Base-by-base conservation (phyloP, 2,329 filamentous ascomycete genomes). In the Aspergillus flavus region DNA sequence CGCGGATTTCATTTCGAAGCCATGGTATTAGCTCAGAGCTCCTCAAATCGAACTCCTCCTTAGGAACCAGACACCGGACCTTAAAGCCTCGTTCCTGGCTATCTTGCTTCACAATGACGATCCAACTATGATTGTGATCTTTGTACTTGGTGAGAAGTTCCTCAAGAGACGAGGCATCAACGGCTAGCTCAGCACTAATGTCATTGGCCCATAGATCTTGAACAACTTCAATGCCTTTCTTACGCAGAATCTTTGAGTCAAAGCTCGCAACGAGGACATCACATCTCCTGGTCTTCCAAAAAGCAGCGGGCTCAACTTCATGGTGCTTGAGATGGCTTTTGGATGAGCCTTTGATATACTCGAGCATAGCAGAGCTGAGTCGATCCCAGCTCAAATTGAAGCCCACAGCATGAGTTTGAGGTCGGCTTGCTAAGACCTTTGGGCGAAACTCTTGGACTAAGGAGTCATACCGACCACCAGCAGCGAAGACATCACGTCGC, bases 241-340 rank as follows among this genome's bases (percentile, higher is more conserved):
- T 91, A 45, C 92, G 88, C 14, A 97, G 85, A 4, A 93, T 86
- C 4, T 87, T 85, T 0, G 90, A 81, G 72, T 97, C 93, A 71
- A 96, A 96, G 71, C 93, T 94, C 12, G 93, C 91, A 43, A 99
- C 89, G 3, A 98, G 87, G 16, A 95, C 91, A 75, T 98, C 94
- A 72, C 94, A 97, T 84, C 90, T 81, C 74, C 87, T 87, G 11
- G 83, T 83, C 34, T 82, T 84, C 78, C 91, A 91, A 21, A 88
- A 81, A 6, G 83, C 79, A 66, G 83, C 82, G 2, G 81, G 71
- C 63, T 93, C 90, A 41, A 89, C 87, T 62, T 91, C 87, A 9
- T 82, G 73, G 70, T 90, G 92, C 76, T 91, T 94, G n/a, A 91
- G 75, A 65, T 89, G 91, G 3, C 76, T 64, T 61, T 82, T 85